Evolutionary conservation across 108 stramenopile species (phyloP), one percentile per base, ranked within the genome.

Genomic region (Licmophora abbreviata): DNA sequence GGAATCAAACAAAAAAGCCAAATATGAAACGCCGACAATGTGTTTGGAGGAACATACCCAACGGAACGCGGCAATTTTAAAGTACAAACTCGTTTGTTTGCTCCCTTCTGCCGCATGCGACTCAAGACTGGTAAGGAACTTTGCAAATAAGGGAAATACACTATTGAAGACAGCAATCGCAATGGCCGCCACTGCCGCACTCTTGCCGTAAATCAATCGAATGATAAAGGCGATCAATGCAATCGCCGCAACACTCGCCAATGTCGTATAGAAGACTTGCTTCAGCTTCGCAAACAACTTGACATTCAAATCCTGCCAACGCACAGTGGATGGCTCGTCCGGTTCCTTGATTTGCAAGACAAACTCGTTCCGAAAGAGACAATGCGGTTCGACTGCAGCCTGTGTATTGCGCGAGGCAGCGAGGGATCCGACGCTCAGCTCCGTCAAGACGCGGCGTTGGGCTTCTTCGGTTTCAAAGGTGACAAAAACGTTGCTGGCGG

Each of bases 391-490:
- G 29, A 79, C 47, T 9, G 17, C 52, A 38, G 63, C 52, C 7
- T 61, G 54, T 34, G 36, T 61, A 33, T 79, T 64, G 23, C 30
- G 47, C 41, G 33, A 32, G 23, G 81, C 77, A 6, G 67, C 31
- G 32, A 79, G 37, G 17, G 58, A 62, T 7, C 88, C 93, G 10
- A 77, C 70, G 14, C 64, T 58, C 56, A 94, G 71, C 24, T 54
- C 50, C 14, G 62, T 37, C 14, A 94, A 68, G 22, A 88, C 87
- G 22, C 64, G 35, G n/a, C 93, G 74, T 55, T 94, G 93, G 23
- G 44, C 64, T 1, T 33, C 61, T 68, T 94, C 88, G 17, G 75
- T 87, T 56, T 92, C 89, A 57, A 95, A 95, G 8, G 82, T 95
- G 42, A 86, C 54, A 56, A 86, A 94, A 4, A 94, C 85, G 23